Percentiles rank a stretch among this genome's conserved stretches.
phyloP scores from a whole-genome alignment of 805 yeast species.

The Nakazawaea peltata region DNA sequence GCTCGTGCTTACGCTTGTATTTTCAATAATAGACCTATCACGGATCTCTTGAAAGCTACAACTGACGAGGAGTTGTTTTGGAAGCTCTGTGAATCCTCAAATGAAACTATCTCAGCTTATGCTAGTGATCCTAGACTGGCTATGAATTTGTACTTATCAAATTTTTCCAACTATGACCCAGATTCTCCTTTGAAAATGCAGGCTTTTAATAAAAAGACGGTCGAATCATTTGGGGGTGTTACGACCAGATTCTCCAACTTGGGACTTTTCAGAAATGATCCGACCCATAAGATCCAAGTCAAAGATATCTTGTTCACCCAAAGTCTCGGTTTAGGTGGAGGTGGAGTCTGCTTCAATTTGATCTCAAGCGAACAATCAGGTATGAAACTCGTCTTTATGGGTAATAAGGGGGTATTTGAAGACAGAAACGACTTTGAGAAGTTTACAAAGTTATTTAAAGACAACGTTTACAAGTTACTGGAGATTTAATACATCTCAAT shows the following conservation, averaged over 20 bases:
- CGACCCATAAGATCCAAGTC: background rate
- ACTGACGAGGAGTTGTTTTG: slow-evolving; percentile 5
- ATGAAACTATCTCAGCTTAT: background rate
- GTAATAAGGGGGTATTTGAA: too few relatives aligned
- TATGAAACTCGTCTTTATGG: too few relatives aligned
- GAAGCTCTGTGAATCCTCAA: slow-evolving; percentile 1
- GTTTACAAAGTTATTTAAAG: background rate
- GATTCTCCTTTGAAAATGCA: slow-evolving; percentile 1
- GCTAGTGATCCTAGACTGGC: slow-evolving; percentile 1
- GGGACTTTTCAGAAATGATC: slow-evolving; percentile 2
- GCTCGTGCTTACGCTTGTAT: slow-evolving; percentile 6
- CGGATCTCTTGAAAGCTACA: slow-evolving; percentile 1
- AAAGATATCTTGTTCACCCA: slow-evolving; percentile 8
- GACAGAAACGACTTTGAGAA: background rate
- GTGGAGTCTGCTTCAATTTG: slow-evolving; percentile 1
- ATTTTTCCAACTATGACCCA: background rate
- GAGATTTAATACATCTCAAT: too few relatives aligned
- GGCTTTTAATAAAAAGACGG: background rate
- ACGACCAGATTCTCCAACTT: slow-evolving; percentile 8
- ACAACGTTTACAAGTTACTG: too few relatives aligned
- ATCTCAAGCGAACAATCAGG: too few relatives aligned
- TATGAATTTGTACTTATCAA: background rate
- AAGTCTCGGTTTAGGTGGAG: slow-evolving; percentile 8
- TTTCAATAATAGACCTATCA: slow-evolving; percentile 2
- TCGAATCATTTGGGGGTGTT: background rate